phyloP scores from a whole-genome alignment of 257 asterid species.

The Orobanche coerulescens region DNA sequence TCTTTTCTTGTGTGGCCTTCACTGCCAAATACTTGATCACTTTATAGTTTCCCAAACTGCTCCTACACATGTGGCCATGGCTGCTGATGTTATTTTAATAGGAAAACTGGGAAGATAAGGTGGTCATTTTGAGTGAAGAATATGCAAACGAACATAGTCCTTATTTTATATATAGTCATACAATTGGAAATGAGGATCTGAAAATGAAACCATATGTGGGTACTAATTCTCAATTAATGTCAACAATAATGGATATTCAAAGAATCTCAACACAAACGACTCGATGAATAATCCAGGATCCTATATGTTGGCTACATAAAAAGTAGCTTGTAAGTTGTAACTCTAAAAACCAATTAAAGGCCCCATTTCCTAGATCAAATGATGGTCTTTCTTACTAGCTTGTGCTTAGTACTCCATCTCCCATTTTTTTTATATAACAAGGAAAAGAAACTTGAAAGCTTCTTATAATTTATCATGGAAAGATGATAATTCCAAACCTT shows the following conservation, averaged over 20 bases:
- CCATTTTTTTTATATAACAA: background rate
- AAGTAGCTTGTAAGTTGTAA: background rate
- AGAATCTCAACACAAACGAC: background rate
- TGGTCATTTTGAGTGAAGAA: background rate
- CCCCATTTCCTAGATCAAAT: background rate
- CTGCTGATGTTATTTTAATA: background rate
- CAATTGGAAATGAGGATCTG: background rate
- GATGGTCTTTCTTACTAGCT: background rate
- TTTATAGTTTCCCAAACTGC: background rate
- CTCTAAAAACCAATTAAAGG: background rate
- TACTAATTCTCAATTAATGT: background rate
- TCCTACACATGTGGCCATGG: slow-evolving; percentile 1
- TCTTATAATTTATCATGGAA: background rate
- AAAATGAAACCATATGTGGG: background rate
- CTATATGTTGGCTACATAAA: background rate
- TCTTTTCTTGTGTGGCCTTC: background rate
- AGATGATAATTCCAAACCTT: background rate
- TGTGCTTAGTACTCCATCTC: background rate
- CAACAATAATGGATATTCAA: background rate
- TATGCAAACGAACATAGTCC: background rate
- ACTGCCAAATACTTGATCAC: background rate
- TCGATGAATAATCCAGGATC: background rate
- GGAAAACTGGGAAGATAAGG: background rate
- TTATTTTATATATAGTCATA: background rate
- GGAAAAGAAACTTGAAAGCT: background rate